These are phyloP conservation scores for Nakaseomyces kungkrabaensis DNA, from an alignment of 1,139 yeast species.

Conservation along the genomic window DNA sequence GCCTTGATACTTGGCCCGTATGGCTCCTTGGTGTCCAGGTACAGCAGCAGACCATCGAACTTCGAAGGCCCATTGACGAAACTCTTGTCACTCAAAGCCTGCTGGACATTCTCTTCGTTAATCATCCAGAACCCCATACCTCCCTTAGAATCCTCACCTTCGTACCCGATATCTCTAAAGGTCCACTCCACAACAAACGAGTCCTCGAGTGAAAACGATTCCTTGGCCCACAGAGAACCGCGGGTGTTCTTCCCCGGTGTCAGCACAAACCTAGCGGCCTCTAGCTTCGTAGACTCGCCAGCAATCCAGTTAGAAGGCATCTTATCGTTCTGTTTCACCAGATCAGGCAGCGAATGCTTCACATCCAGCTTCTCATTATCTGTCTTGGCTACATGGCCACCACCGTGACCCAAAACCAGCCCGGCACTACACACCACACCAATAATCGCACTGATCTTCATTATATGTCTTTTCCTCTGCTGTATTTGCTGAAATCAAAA, in stretches of 20 bases:
- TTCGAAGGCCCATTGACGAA: slow-evolving; percentile 23
- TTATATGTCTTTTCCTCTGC: background rate
- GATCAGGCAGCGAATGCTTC: slow-evolving; percentile 33
- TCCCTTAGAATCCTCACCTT: slow-evolving; percentile 34
- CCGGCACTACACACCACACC: background rate
- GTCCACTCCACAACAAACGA: slow-evolving; percentile 52
- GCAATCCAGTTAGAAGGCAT: slow-evolving; percentile 29
- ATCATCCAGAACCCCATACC: slow-evolving; percentile 43
- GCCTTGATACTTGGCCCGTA: slow-evolving; percentile 42
- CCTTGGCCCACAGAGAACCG: slow-evolving; percentile 46
- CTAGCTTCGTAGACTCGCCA: slow-evolving; percentile 29
- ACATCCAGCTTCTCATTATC: slow-evolving; percentile 14
- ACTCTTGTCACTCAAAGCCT: slow-evolving; percentile 2
- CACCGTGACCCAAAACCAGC: background rate
- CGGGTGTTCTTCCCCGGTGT: slow-evolving; percentile 34
- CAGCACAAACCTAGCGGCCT: slow-evolving; percentile 37
- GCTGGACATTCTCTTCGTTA: slow-evolving; percentile 10
- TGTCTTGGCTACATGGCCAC: background rate
- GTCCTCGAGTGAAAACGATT: slow-evolving; percentile 27
- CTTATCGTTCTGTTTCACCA: slow-evolving; percentile 20
- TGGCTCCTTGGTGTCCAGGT: slow-evolving; percentile 34
- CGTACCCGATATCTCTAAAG: slow-evolving; percentile 43
- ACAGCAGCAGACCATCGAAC: slow-evolving; percentile 50
- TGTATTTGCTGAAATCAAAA: no score
- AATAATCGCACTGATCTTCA: no score